These are phyloP conservation scores for Dactylellina cionopaga DNA, from an alignment of 2,329 filamentous ascomycete species.

Conservation along the genomic window DNA sequence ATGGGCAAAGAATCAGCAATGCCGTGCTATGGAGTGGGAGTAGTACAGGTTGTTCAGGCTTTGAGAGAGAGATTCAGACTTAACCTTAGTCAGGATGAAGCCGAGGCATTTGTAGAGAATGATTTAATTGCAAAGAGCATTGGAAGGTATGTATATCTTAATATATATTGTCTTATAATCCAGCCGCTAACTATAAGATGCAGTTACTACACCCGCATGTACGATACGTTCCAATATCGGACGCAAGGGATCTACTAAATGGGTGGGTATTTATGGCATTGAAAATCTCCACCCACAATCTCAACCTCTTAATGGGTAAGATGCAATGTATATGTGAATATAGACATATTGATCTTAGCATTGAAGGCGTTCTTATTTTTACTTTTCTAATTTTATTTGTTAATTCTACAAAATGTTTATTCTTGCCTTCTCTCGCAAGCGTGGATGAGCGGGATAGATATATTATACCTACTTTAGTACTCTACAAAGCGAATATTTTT, in stretches of 20 bases:
- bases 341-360: constrained; percentile 43
- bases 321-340: constrained; percentile 29
- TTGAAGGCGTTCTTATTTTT: constrained; percentile 47
- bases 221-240: constrained; percentile 87
- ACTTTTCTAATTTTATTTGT: not conserved
- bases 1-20: constrained; percentile 86
- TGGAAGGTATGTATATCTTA: constrained; percentile 80
- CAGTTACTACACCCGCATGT: constrained; percentile 61
- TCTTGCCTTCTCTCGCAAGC: not conserved
- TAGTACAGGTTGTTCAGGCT: constrained; percentile 74
- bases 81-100: constrained; percentile 82
- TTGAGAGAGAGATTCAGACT: constrained; percentile 81
- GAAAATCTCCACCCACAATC: constrained; percentile 5
- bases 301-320: constrained; percentile 24
- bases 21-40: constrained; percentile 81
- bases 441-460: not conserved
- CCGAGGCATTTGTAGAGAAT: constrained; percentile 80
- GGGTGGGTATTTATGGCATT: no score
- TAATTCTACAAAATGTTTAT: not conserved
- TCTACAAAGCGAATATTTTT: not conserved
- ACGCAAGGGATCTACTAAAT: constrained; percentile 84
- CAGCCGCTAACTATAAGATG: constrained; percentile 27
- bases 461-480: not conserved
- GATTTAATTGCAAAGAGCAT: constrained; percentile 82
- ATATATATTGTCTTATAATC: constrained; percentile 60